Base-by-base conservation (phyloP, 805 yeast species). In the Yueomyces sinensis region DNA sequence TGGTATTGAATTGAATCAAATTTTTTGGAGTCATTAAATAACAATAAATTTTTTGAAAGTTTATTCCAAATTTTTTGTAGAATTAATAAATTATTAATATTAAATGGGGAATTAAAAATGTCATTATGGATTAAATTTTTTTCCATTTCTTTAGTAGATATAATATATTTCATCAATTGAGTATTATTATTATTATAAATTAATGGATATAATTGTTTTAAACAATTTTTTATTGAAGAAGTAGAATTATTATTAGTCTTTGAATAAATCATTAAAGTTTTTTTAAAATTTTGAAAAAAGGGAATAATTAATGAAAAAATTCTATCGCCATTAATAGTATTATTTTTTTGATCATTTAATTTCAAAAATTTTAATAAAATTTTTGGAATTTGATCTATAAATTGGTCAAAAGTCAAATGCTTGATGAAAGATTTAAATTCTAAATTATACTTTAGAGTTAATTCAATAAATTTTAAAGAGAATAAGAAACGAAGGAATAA, bases 391-490 rank as follows among this genome's bases (percentile, higher is more conserved):
- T 20, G 24, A 7, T 20, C 11, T 20, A 20, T 20, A 11, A 20
- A 20, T 7, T 20, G 24, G 7, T 20, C 24, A 20, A 20, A 20
- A 17, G 38, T 36, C 36, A 49, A 41, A 27, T 51, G 49, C 20
- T 46, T 52, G 23, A 54, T 44, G 28, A 42, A 53, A 4, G 32
- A 23, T 11, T 42, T 42, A 31, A 49, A 48, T 7, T 35, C 22
- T 13, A 53, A 35, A 14, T 47, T 41, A 33, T 39, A 53, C 29
- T 46, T 47, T 14, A 35, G 33, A n/a, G 50, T 35, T 20, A 54
- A 54, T 33, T 54, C 53, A 15, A 53, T 36, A 37, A 54, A 45
- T 38, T 56, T 56, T 32, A 56, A 30, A 3, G 55, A 58, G 31
- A 51, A 50, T 13, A 52, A 33, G 3, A 41, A 37, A 37, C 47